These are phyloP conservation scores for Mesembryanthemum crystallinum DNA, from an alignment of 148 eudicot species.

Conservation along the genomic window DNA sequence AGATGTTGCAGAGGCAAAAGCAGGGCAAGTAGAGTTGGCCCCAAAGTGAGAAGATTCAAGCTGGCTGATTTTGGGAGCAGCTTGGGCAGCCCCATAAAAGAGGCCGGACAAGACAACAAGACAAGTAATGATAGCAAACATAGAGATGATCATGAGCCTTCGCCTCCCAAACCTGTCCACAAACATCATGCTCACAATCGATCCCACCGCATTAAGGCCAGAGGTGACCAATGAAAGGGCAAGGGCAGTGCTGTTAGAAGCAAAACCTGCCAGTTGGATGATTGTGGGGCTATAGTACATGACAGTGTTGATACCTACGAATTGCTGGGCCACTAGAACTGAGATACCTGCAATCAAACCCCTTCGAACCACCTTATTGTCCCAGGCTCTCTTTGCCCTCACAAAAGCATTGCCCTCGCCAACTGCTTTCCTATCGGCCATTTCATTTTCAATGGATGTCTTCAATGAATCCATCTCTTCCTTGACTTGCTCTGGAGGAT, in stretches of 20 bases:
- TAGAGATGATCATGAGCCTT: slow-evolving; percentile 53
- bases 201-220: slow-evolving; percentile 59
- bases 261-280: slow-evolving; percentile 75
- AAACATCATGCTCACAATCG: slow-evolving; percentile 52
- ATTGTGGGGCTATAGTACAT: slow-evolving; percentile 83
- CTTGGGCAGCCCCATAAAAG: slow-evolving; percentile 39
- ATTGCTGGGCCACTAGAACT: slow-evolving; percentile 73
- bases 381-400: slow-evolving; percentile 53
- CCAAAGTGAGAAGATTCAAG: slow-evolving; percentile 48
- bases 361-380: slow-evolving; percentile 54
- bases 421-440: slow-evolving; percentile 25
- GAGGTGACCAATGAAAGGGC: slow-evolving; percentile 66
- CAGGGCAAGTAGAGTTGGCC: slow-evolving; percentile 47
- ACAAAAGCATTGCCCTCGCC: slow-evolving; percentile 32
- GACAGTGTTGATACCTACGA: slow-evolving; percentile 76
- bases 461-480: slow-evolving; percentile 57
- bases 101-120: slow-evolving; percentile 41
- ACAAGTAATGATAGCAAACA: slow-evolving; percentile 54
- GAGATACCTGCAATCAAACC: slow-evolving; percentile 77
- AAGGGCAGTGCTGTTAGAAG: slow-evolving; percentile 68
- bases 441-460: slow-evolving; percentile 48
- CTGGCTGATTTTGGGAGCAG: slow-evolving; percentile 37
- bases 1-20: slow-evolving; percentile 26
- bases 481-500: slow-evolving; percentile 56
- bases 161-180: slow-evolving; percentile 70